These are phyloP conservation scores for Venturia aucupariae DNA, from an alignment of 2,329 filamentous ascomycete species.

Conservation along the genomic window DNA sequence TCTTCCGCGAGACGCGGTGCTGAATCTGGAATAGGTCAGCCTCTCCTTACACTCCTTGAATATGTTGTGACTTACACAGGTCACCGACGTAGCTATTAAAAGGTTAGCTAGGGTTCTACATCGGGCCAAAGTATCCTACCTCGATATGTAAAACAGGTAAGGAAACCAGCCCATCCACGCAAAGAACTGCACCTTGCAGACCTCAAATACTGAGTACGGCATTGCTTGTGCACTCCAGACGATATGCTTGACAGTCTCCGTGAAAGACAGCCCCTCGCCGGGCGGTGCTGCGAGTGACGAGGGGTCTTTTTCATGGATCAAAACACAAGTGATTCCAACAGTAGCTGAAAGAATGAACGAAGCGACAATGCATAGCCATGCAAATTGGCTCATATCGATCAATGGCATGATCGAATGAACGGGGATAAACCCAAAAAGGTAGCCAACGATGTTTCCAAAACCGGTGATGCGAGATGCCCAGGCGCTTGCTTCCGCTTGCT, in stretches of 20 bases:
- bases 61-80: background rate
- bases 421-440: conserved; percentile 21
- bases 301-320: conserved; percentile 9
- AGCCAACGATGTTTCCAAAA: conserved; percentile 26
- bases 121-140: conserved; percentile 14
- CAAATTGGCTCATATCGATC: conserved; percentile 19
- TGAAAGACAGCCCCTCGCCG: background rate
- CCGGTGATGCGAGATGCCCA: conserved; percentile 23
- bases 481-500: conserved; percentile 24
- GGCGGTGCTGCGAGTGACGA: background rate
- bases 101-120: background rate
- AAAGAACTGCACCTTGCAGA: conserved; percentile 54
- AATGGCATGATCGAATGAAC: conserved; percentile 13
- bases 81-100: conserved; percentile 4
- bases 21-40: conserved; percentile 6
- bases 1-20: conserved; percentile 10
- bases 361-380: conserved; percentile 16
- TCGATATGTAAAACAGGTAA: conserved; percentile 28
- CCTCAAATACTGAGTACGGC: conserved; percentile 14
- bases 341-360: conserved; percentile 4
- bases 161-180: conserved; percentile 29
- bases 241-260: conserved; percentile 12
- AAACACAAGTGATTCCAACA: conserved; percentile 8
- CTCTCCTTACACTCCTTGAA: background rate
- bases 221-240: conserved; percentile 11